These are phyloP conservation scores for Tremella yokohamensis DNA, from an alignment of 768 basidiomycete species.

Conservation along the genomic window DNA sequence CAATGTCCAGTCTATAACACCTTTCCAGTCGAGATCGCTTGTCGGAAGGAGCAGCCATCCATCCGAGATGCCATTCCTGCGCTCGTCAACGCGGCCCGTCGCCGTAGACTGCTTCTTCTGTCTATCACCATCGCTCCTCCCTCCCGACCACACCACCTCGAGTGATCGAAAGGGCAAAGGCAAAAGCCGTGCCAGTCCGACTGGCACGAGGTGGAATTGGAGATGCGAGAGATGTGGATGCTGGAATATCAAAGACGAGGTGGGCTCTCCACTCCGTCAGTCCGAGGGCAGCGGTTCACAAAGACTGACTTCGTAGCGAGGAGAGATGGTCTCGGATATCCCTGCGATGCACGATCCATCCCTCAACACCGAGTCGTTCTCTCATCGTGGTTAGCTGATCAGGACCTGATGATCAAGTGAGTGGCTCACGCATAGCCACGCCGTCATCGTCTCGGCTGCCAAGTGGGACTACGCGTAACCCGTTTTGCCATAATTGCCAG, in stretches of 20 bases:
- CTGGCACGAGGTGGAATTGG: conserved; percentile 45
- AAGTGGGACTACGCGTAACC: conserved; percentile 18
- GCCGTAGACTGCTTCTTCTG: conserved; percentile 48
- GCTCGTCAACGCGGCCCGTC: conserved; percentile 33
- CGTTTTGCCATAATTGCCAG: conserved; percentile 80
- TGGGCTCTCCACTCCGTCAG: conserved; percentile 7
- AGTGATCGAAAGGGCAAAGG: conserved; percentile 32
- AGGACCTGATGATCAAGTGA: neutral
- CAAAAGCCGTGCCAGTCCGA: conserved; percentile 15
- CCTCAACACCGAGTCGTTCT: conserved; percentile 54
- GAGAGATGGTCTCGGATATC: conserved; percentile 77
- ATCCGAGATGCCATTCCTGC: conserved; percentile 27
- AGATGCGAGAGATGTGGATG: conserved; percentile 39
- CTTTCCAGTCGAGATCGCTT: no score
- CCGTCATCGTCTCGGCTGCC: conserved; percentile 41
- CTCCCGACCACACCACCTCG: conserved; percentile 11
- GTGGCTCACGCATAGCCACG: conserved; percentile 17
- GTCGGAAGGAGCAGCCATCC: no score
- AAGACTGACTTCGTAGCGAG: conserved; percentile 50
- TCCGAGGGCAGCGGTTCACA: neutral
- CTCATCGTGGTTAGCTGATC: conserved; percentile 33
- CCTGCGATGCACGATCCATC: conserved; percentile 81
- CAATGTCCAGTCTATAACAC: no score
- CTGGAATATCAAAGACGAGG: conserved; percentile 41
- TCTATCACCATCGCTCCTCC: conserved; percentile 33